Conservation (phyloP, 495 filamentous ascomycete genomes). For the Penicillium egyptiacum region DNA sequence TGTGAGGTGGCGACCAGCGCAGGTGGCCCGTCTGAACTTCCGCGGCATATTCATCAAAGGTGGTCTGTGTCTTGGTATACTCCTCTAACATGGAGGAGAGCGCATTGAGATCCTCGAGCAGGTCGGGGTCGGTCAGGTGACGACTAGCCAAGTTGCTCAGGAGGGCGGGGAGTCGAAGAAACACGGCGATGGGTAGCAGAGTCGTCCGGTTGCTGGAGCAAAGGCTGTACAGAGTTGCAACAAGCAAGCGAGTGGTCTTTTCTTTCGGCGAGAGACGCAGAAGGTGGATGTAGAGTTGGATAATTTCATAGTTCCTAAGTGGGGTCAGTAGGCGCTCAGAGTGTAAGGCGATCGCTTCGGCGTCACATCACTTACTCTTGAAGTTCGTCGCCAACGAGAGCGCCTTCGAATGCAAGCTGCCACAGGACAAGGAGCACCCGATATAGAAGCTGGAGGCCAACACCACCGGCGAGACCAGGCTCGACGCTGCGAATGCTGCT, state of each 20-base stretch:
- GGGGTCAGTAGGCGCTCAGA: conserved; percentile 7
- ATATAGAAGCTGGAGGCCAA: conserved; percentile 92
- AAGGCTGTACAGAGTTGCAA: conserved; percentile 87
- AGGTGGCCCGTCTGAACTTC: conserved; percentile 88
- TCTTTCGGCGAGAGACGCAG: conserved; percentile 93
- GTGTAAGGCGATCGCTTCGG: background rate
- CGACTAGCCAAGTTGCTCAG: conserved; percentile 77
- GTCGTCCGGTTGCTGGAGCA: conserved; percentile 68
- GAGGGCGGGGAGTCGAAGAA: conserved; percentile 77
- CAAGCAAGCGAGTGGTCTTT: conserved; percentile 89
- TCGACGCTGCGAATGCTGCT: conserved; percentile 64
- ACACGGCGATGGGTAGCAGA: conserved; percentile 77
- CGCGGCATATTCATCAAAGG: conserved; percentile 91
- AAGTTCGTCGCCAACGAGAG: conserved; percentile 77
- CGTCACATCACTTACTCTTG: conserved; percentile 61
- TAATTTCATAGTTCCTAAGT: conserved; percentile 81
- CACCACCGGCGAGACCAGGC: conserved; percentile 69
- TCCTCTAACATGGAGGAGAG: conserved; percentile 81
- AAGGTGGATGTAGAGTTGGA: conserved; percentile 86
- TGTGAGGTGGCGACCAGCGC: conserved; percentile 93
- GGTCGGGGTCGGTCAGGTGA: conserved; percentile 84
- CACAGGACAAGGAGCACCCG: conserved; percentile 89
- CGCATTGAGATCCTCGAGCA: conserved; percentile 77
- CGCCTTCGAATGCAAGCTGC: conserved; percentile 93
- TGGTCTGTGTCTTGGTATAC: conserved; percentile 95